Percentiles rank a stretch among this genome's conserved stretches.
These are phyloP conservation scores for Flaveria sonorensis DNA, from an alignment of 129 eudicot genomes.

Conservation along the genomic window DNA sequence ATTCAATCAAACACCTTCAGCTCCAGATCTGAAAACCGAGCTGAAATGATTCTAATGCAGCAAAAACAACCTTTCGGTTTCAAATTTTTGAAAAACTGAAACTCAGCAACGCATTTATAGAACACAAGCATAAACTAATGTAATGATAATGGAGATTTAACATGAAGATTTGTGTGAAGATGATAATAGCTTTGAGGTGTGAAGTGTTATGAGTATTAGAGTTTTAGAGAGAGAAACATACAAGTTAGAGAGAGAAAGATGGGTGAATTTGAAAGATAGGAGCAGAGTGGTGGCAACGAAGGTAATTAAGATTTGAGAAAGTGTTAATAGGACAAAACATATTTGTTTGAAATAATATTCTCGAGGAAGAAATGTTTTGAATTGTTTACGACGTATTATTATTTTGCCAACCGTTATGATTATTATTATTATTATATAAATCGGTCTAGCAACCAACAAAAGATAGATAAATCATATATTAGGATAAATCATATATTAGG, in stretches of 20 bases:
- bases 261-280: conserved; percentile 31
- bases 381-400: background rate
- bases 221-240: conserved; percentile 37
- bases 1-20: background rate
- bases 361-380: background rate
- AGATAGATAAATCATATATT: no score
- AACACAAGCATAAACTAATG: background rate
- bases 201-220: conserved; percentile 18
- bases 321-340: conserved; percentile 11
- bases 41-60: conserved; percentile 38
- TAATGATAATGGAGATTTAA: background rate
- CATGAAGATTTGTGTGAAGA: conserved; percentile 17
- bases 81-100: background rate
- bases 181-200: conserved; percentile 14
- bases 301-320: conserved; percentile 19
- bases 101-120: background rate
- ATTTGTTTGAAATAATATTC: background rate
- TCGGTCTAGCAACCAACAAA: no score
- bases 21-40: conserved; percentile 55
- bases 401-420: no score
- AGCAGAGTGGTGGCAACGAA: conserved; percentile 36
- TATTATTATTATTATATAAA: no score
- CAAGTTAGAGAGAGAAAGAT: conserved; percentile 41
- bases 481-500: no score
- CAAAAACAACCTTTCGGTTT: background rate